Percentiles rank a stretch among this genome's conserved stretches.
Conservation (phyloP, 345 rosid species). For the Hibiscus mutabilis region DNA sequence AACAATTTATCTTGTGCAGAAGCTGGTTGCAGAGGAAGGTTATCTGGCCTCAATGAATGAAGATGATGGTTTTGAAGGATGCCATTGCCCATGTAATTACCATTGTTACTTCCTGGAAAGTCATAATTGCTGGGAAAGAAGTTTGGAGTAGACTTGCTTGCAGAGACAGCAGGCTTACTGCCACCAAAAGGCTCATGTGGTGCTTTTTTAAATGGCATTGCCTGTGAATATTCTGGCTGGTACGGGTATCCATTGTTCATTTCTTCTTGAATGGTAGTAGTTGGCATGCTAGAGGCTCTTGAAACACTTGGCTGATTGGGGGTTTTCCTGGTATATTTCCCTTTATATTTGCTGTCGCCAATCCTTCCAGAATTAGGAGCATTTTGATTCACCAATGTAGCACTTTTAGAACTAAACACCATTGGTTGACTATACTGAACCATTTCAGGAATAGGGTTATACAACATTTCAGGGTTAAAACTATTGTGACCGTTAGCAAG, state of each 20-base stretch:
- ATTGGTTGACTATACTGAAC: slow-evolving; percentile 28
- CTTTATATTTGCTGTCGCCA: slow-evolving; percentile 37
- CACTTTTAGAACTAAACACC: slow-evolving; percentile 21
- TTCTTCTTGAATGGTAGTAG: slow-evolving; percentile 29
- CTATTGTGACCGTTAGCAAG: slow-evolving; percentile 28
- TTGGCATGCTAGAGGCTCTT: slow-evolving; percentile 35
- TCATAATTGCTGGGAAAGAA: slow-evolving; percentile 33
- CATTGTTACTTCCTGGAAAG: slow-evolving; percentile 26
- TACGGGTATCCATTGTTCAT: slow-evolving; percentile 24
- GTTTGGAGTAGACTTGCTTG: slow-evolving; percentile 28
- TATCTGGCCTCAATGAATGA: slow-evolving; percentile 32
- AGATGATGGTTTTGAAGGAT: slow-evolving; percentile 31
- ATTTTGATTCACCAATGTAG: slow-evolving; percentile 17
- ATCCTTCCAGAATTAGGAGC: slow-evolving; percentile 22
- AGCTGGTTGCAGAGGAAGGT: slow-evolving; percentile 31
- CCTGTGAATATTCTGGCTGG: slow-evolving; percentile 32
- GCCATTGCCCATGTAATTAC: slow-evolving; percentile 20
- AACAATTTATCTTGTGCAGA: slow-evolving; percentile 28
- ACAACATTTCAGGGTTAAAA: slow-evolving; percentile 18
- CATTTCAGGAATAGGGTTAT: slow-evolving; percentile 27
- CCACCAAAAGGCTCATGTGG: slow-evolving; percentile 67
- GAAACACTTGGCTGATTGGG: slow-evolving; percentile 34
- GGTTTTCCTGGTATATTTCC: slow-evolving; percentile 24
- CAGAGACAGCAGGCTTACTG: slow-evolving; percentile 32
- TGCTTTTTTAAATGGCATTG: slow-evolving; percentile 62